Evolutionary conservation across 1,284 basidiomycete species (phyloP).

Genomic region (Mycosarcoma maydis): DNA sequence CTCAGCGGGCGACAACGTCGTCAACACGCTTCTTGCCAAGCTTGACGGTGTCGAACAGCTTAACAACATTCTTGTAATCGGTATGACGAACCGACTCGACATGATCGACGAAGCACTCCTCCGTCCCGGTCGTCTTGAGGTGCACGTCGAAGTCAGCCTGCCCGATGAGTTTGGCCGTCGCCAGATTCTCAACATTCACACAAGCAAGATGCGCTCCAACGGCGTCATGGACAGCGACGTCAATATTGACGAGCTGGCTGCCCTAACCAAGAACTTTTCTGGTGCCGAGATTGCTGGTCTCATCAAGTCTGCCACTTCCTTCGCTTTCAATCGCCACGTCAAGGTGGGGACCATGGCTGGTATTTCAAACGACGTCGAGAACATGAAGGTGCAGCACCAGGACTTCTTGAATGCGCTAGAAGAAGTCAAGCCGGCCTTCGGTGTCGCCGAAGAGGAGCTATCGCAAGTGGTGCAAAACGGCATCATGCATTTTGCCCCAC

Average conservation of each 20-base stretch:
- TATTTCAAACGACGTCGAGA: slow-evolving; percentile 92
- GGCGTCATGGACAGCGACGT: slow-evolving; percentile 90
- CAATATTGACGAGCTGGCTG: slow-evolving; percentile 82
- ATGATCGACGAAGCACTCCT: slow-evolving; percentile 99
- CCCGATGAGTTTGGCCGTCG: slow-evolving; percentile 91
- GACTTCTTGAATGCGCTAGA: slow-evolving; percentile 93
- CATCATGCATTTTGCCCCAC: slow-evolving; percentile 86
- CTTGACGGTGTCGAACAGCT: slow-evolving; percentile 99
- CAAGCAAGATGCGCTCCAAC: slow-evolving; percentile 90
- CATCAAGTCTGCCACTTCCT: slow-evolving; percentile 97
- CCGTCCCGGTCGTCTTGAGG: slow-evolving; percentile 96
- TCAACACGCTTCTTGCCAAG: slow-evolving; percentile 98
- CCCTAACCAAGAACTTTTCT: slow-evolving; percentile 93
- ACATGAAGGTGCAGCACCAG: slow-evolving; percentile 83
- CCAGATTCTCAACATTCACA: slow-evolving; percentile 97
- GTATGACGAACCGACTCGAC: slow-evolving; percentile 98
- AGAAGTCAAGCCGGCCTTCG: slow-evolving; percentile 96
- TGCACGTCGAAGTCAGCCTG: slow-evolving; percentile 99
- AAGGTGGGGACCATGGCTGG: slow-evolving; percentile 97
- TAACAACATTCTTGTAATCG: slow-evolving; percentile 99
- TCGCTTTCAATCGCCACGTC: slow-evolving; percentile 96
- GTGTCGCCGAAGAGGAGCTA: slow-evolving; percentile 96
- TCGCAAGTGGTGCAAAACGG: slow-evolving; percentile 94
- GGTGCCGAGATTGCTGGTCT: slow-evolving; percentile 96
- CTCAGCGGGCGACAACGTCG: slow-evolving; percentile 96